Base-by-base conservation (phyloP, 179 eudicot genomes). In the Beta lomatogona region DNA sequence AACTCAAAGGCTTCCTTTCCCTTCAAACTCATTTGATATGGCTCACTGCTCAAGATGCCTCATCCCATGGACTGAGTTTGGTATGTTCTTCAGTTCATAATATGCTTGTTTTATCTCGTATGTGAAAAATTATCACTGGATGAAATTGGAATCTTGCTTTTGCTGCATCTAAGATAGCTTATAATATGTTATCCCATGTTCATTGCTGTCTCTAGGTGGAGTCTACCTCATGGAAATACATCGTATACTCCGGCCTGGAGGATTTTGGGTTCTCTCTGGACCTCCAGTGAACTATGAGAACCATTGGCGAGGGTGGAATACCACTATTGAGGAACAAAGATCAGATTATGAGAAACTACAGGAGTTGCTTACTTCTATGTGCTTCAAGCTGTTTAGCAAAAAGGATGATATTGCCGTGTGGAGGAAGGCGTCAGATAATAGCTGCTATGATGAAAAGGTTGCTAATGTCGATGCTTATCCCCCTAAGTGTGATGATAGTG, bases 41-140 rank as follows among this genome's bases (percentile, higher is more conserved):
- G 98, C 99, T 83, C 99, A 96, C 81, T 96, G 99, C 90, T 96
- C 99, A 19, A 91, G 99, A 83, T 96, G 99, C 86, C 93, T 96
- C 59, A 96, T 96, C 77, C 99, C 99, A 41, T 96, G 99, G 99
- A 91, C 98, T 6, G 98, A 96, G 87, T 96, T 94, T 79, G 99
- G 99, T 96, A 91, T 76, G 85, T 75, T 46, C 21, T 50, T 77
- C 78, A 14, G 36, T 19, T 41, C 4, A 18, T 48, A 48, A 48
- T 48, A 9, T 16, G n/a, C 66, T 16, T 9, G 55, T 15, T 75
- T 79, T 25, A n/a, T 41, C 19, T 61, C 3, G 52, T 54, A 8
- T 28, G 50, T 21, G 61, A 44, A 31, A 46, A 28, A 16, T 1
- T 46, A 13, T 63, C 58, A 19, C 48, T 48, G 59, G 9, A 63